phyloP scores from a whole-genome alignment of 2,329 filamentous ascomycete species.

The Diaporthe amygdali region DNA sequence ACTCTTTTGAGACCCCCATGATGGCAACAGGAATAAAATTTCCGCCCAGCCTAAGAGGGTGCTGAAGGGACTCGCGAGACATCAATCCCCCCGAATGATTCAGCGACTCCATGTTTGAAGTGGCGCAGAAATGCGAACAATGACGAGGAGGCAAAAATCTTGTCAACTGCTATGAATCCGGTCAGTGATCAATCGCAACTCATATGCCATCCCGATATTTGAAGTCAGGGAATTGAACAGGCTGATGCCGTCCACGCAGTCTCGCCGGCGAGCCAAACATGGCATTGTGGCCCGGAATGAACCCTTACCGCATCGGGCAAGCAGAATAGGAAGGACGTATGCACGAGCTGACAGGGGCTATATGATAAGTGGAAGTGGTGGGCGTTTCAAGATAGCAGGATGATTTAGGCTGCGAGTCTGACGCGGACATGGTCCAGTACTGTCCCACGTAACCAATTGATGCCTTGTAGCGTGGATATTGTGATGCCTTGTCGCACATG shows the following conservation, averaged over 20 bases:
- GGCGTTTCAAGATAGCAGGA: background rate
- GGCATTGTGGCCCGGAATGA: background rate
- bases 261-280: background rate
- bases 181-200: background rate
- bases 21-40: background rate
- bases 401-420: background rate
- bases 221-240: background rate
- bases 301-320: background rate
- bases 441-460: background rate
- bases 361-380: too few relatives aligned
- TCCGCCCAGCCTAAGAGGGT: background rate
- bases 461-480: background rate
- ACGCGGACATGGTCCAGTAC: background rate
- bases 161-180: background rate
- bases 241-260: background rate
- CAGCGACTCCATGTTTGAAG: background rate
- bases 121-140: background rate
- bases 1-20: background rate
- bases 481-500: background rate
- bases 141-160: background rate
- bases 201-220: background rate
- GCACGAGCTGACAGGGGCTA: background rate
- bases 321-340: background rate
- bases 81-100: background rate
- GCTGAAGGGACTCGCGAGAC: background rate